Percentiles rank a stretch among this genome's conserved stretches.
Evolutionary conservation across 2,329 filamentous ascomycete genomes (phyloP).

Genomic region (Stemphylium beticola): DNA sequence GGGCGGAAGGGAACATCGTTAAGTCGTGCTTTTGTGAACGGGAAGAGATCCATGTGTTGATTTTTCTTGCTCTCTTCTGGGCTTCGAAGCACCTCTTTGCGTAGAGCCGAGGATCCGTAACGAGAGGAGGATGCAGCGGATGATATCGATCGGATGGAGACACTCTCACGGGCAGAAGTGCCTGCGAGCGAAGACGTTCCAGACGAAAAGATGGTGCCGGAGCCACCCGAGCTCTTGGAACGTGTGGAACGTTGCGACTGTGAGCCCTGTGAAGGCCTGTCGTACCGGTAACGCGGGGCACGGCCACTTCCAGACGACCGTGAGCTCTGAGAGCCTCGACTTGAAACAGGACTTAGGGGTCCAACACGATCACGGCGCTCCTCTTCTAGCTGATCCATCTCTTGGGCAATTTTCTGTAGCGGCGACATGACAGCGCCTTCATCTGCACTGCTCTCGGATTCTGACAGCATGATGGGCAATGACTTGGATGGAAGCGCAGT

Average conservation of each 20-base stretch:
- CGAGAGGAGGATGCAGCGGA: constrained; percentile 55
- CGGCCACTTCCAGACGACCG: constrained; percentile 59
- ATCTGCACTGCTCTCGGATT: constrained; percentile 73
- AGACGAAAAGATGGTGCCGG: constrained; percentile 72
- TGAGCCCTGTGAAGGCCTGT: constrained; percentile 45
- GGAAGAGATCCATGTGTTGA: constrained; percentile 77
- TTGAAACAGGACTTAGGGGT: constrained; percentile 70
- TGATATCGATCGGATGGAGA: constrained; percentile 61
- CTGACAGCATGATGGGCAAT: constrained; percentile 46
- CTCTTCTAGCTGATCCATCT: constrained; percentile 68
- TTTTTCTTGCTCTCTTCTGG: constrained; percentile 69
- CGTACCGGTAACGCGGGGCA: constrained; percentile 54
- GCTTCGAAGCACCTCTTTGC: constrained; percentile 80
- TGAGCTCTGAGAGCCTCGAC: constrained; percentile 66
- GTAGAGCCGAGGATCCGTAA: constrained; percentile 69
- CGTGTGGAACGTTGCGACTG: constrained; percentile 26
- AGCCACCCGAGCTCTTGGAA: constrained; percentile 40
- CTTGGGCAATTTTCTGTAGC: constrained; percentile 74
- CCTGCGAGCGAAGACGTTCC: constrained; percentile 61
- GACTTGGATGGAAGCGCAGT: constrained; percentile 38
- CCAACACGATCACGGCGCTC: constrained; percentile 68
- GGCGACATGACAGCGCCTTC: constrained; percentile 68
- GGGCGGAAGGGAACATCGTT: constrained; percentile 83
- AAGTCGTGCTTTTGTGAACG: constrained; percentile 79
- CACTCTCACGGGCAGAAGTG: constrained; percentile 56